phyloP scores from a whole-genome alignment of 2,329 filamentous ascomycete genomes.

The Arthrobotrys conoides region DNA sequence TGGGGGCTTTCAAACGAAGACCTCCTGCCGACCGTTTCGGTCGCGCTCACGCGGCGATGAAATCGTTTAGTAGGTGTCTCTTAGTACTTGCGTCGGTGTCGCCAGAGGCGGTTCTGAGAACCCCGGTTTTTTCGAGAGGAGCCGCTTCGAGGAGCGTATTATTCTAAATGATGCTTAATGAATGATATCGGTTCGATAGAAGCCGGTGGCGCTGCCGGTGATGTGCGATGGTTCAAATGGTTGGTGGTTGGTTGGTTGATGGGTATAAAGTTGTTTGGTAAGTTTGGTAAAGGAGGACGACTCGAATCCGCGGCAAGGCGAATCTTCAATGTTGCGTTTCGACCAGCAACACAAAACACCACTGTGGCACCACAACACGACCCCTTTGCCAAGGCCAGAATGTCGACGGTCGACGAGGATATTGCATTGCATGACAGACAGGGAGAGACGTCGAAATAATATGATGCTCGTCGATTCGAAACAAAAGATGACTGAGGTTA shows the following conservation, averaged over 20 bases:
- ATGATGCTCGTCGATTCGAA: too few relatives aligned
- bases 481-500: too few relatives aligned
- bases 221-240: slow-evolving; percentile 32
- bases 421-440: not conserved
- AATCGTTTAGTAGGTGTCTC: slow-evolving; percentile 25
- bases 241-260: slow-evolving; percentile 40
- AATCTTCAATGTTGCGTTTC: slow-evolving; percentile 42
- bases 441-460: too few relatives aligned
- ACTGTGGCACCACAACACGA: slow-evolving; percentile 19
- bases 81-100: not conserved
- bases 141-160: not conserved
- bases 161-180: not conserved
- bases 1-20: slow-evolving; percentile 54
- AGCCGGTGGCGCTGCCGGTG: slow-evolving; percentile 25
- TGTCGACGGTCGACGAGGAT: not conserved
- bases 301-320: slow-evolving; percentile 45
- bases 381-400: slow-evolving; percentile 8
- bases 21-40: slow-evolving; percentile 57
- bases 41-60: slow-evolving; percentile 58
- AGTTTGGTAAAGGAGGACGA: slow-evolving; percentile 47
- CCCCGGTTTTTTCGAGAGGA: not conserved
- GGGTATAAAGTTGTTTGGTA: slow-evolving; percentile 41
- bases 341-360: slow-evolving; percentile 37
- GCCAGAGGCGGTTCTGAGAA: slow-evolving; percentile 7
- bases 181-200: not conserved